phyloP scores from a whole-genome alignment of 2,329 filamentous ascomycete genomes.

The Sporothrix sp. region DNA sequence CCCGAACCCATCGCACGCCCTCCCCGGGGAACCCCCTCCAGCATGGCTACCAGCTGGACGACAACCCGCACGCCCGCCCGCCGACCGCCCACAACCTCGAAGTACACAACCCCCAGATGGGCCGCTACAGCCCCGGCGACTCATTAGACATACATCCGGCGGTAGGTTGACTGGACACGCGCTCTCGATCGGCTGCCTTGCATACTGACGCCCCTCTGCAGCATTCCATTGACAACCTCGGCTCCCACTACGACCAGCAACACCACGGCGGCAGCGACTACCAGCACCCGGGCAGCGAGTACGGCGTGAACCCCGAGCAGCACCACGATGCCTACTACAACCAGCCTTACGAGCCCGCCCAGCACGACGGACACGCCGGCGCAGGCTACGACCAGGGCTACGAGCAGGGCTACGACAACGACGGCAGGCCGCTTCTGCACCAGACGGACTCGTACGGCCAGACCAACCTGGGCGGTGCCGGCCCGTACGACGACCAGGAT shows the following conservation, averaged over 20 bases:
- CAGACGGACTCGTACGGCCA: conserved; percentile 43
- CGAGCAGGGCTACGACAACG: conserved; percentile 56
- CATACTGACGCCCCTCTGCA: conserved; percentile 18
- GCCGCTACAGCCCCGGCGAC: conserved; percentile 56
- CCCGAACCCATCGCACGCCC: conserved; percentile 52
- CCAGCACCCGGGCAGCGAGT: conserved; percentile 48
- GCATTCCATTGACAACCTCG: conserved; percentile 45
- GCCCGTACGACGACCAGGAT: conserved; percentile 30
- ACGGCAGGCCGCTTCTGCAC: conserved; percentile 65
- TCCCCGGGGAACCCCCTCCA: conserved; percentile 67
- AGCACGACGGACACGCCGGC: conserved; percentile 48
- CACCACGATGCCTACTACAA: conserved; percentile 85
- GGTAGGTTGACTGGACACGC: conserved; percentile 40
- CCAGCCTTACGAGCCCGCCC: conserved; percentile 59
- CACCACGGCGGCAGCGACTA: conserved; percentile 48
- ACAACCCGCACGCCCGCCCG: conserved; percentile 56
- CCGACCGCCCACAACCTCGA: conserved; percentile 45
- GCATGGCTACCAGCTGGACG: conserved; percentile 72
- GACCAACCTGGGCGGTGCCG: conserved; percentile 26
- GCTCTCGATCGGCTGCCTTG: not conserved
- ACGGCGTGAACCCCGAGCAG: conserved; percentile 69
- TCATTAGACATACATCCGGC: conserved; percentile 75
- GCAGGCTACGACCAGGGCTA: conserved; percentile 41
- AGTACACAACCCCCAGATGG: conserved; percentile 39
- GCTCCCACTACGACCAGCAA: conserved; percentile 36